A percentile compares a stretch with the other conserved stretches of the same genome.
These are phyloP conservation scores for Ganoderma resinaceum DNA, from an alignment of 1,284 basidiomycete genomes.

Conservation along the genomic window DNA sequence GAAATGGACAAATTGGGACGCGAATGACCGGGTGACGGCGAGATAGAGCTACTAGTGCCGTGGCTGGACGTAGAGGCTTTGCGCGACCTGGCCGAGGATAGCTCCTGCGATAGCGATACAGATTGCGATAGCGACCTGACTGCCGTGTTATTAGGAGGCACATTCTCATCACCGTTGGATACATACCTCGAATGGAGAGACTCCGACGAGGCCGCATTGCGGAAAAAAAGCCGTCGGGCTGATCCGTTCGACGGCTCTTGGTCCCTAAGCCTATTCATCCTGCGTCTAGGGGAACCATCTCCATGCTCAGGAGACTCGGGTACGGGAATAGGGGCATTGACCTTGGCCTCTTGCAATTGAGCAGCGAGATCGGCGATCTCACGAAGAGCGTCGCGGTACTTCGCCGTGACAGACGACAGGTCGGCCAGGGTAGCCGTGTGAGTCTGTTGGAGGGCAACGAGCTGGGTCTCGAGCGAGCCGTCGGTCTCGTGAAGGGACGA, in stretches of 20 bases:
- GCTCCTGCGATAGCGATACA: conserved; percentile 94
- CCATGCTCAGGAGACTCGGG: conserved; percentile 62
- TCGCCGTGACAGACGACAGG: conserved; percentile 77
- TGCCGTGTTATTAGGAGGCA: conserved; percentile 29
- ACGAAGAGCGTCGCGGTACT: conserved; percentile 88
- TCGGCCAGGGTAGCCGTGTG: conserved; percentile 83
- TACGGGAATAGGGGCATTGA: conserved; percentile 44
- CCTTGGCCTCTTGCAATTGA: conserved; percentile 83
- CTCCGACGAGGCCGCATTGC: conserved; percentile 82
- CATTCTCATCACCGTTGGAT: conserved; percentile 22
- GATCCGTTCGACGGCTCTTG: conserved; percentile 54
- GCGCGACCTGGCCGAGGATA: conserved; percentile 88
- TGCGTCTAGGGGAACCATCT: conserved; percentile 57
- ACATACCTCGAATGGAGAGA: conserved; percentile 82
- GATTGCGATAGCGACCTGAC: conserved; percentile 78
- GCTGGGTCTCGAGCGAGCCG: conserved; percentile 57
- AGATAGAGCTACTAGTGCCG: conserved; percentile 65
- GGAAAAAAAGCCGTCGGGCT: conserved; percentile 69
- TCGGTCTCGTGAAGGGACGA: conserved; percentile 40
- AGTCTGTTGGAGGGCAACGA: conserved; percentile 74
- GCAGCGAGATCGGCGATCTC: conserved; percentile 88
- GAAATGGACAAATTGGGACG: conserved; percentile 72
- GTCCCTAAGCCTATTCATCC: conserved; percentile 59
- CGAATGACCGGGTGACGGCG: conserved; percentile 46
- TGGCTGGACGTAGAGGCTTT: conserved; percentile 79